Conservation (phyloP, 208 protist genomes). For the Leishmania major region DNA sequence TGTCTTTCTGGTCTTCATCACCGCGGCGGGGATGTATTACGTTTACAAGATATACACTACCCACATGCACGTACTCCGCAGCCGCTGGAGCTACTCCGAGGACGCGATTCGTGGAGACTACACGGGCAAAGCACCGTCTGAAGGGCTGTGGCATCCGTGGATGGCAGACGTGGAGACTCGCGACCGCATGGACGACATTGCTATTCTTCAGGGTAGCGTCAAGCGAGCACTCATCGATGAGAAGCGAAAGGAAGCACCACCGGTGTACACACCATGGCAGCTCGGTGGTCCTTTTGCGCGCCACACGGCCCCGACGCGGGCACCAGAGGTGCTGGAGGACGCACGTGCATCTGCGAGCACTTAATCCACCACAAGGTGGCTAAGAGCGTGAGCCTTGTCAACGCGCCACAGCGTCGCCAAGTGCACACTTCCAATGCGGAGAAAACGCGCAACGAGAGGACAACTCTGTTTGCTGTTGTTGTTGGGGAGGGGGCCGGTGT, state of each 20-base stretch:
- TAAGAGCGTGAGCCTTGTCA: neutral
- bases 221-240: conserved; percentile 62
- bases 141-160: conserved; percentile 81
- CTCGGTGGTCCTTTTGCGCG: conserved; percentile 75
- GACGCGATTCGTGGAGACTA: conserved; percentile 49
- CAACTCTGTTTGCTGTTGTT: too few relatives aligned
- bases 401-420: neutral
- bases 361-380: neutral
- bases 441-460: neutral
- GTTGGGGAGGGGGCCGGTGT: too few relatives aligned
- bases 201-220: conserved; percentile 77
- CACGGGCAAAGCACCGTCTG: conserved; percentile 24
- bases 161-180: conserved; percentile 60
- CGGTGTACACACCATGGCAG: conserved; percentile 82
- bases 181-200: conserved; percentile 80
- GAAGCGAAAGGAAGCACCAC: conserved; percentile 56
- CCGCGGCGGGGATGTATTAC: conserved; percentile 54
- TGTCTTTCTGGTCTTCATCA: conserved; percentile 67
- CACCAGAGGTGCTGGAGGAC: conserved; percentile 1
- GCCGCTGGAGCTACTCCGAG: conserved; percentile 83
- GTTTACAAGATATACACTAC: conserved; percentile 65
- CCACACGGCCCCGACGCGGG: conserved; percentile 23
- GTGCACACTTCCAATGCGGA: too few relatives aligned
- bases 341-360: neutral
- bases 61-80: conserved; percentile 62